A percentile compares a stretch with the other conserved stretches of the same genome.
These are phyloP conservation scores for Platismatia glauca DNA, from an alignment of 495 filamentous ascomycete genomes.

Conservation along the genomic window DNA sequence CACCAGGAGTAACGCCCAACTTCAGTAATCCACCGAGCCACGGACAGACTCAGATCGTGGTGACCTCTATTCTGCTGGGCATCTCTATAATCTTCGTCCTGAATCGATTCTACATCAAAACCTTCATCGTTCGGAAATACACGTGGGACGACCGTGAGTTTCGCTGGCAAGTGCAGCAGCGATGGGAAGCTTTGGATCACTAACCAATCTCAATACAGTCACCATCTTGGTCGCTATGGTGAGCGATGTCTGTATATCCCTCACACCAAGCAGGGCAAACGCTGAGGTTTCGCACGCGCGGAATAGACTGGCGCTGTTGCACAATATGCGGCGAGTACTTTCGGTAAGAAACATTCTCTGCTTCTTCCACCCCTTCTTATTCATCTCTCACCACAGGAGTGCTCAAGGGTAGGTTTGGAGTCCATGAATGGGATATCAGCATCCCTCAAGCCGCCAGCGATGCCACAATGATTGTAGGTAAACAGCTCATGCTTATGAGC, in stretches of 20 bases:
- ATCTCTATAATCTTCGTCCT: background rate
- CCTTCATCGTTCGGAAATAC: conserved; percentile 2
- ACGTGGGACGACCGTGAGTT: conserved; percentile 12
- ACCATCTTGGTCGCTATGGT: conserved; percentile 1
- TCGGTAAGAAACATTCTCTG: background rate
- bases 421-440: conserved; percentile 9
- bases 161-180: background rate
- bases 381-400: background rate
- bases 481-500: background rate
- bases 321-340: background rate
- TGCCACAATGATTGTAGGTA: background rate
- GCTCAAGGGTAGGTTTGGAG: background rate
- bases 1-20: conserved; percentile 3
- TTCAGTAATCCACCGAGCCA: conserved; percentile 1
- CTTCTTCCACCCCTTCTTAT: background rate
- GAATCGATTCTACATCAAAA: conserved; percentile 10
- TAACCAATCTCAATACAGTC: background rate
- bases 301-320: background rate
- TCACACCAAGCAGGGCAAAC: background rate
- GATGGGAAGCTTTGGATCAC: background rate
- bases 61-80: background rate
- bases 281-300: background rate
- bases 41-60: background rate
- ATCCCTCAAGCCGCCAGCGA: background rate
- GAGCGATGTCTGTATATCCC: background rate